These are phyloP conservation scores for Suillus tomentosus DNA, from an alignment of 768 basidiomycete species.

Conservation along the genomic window DNA sequence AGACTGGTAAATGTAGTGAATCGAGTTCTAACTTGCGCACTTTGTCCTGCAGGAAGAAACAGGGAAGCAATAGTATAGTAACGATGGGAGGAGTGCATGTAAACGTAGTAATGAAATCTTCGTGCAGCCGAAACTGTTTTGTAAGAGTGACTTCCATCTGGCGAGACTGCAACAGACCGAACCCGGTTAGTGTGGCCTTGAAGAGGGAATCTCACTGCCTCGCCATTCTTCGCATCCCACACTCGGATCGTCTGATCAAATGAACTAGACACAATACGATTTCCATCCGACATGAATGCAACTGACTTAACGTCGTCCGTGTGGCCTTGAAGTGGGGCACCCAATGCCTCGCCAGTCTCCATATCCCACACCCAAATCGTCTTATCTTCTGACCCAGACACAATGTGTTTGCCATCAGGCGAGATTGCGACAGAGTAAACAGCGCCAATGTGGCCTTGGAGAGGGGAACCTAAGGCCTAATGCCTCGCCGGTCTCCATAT, in stretches of 20 bases:
- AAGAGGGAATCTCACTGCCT: not conserved
- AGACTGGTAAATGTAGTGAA: too few relatives aligned
- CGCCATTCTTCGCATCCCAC: not conserved
- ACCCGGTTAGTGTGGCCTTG: not conserved
- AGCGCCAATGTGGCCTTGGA: conserved; percentile 3
- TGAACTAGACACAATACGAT: not conserved
- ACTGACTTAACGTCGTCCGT: not conserved
- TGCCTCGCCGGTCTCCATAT: not conserved
- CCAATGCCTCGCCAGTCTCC: not conserved
- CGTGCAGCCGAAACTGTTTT: too few relatives aligned
- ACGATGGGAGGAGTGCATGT: too few relatives aligned
- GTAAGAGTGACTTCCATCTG: not conserved
- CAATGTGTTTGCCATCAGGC: not conserved
- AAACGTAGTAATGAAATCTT: too few relatives aligned
- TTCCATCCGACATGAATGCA: not conserved
- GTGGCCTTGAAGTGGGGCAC: not conserved
- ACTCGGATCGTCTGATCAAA: not conserved
- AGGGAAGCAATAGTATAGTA: too few relatives aligned
- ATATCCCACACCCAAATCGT: conserved; percentile 7
- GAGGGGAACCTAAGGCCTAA: not conserved
- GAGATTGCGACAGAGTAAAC: conserved; percentile 16
- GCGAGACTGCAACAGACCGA: not conserved
- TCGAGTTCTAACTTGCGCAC: too few relatives aligned
- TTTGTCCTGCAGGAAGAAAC: too few relatives aligned
- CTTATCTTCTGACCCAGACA: not conserved